Evolutionary conservation across 208 protist species (phyloP).

Genomic region (Leishmania tropica): DNA sequence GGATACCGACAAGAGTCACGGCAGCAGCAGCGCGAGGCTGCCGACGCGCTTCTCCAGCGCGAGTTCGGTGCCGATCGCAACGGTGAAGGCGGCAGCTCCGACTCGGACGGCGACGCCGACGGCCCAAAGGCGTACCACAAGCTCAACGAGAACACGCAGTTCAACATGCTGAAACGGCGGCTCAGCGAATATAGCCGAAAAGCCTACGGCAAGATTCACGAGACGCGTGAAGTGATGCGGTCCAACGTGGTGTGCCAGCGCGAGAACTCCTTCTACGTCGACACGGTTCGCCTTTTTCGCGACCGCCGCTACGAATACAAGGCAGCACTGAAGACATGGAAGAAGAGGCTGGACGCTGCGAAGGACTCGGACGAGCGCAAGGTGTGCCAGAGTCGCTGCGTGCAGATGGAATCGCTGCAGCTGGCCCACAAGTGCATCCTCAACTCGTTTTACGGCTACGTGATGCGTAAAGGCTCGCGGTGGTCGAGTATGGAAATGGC

Average conservation of each 20-base stretch:
- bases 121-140: conserved; percentile 84
- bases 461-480: conserved; percentile 98
- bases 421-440: conserved; percentile 99
- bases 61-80: conserved; percentile 29
- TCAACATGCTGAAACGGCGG: conserved; percentile 94
- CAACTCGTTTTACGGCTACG: conserved; percentile 99
- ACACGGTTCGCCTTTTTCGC: conserved; percentile 99
- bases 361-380: conserved; percentile 87
- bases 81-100: conserved; percentile 8
- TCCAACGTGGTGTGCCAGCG: conserved; percentile 98
- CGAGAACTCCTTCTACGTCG: conserved; percentile 99
- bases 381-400: conserved; percentile 90
- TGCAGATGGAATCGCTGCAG: conserved; percentile 99
- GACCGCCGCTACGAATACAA: conserved; percentile 99
- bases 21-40: conserved; percentile 65
- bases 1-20: conserved; percentile 79
- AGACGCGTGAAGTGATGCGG: conserved; percentile 89
- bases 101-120: conserved; percentile 51
- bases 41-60: conserved; percentile 62
- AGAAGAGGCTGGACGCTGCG: conserved; percentile 87
- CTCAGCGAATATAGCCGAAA: conserved; percentile 97
- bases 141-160: conserved; percentile 91
- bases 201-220: conserved; percentile 97
- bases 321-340: conserved; percentile 96
- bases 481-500: conserved; percentile 99